Evolutionary conservation across 78 protist genomes (phyloP).

Genomic region (Blattamonas nauphoetae): DNA sequence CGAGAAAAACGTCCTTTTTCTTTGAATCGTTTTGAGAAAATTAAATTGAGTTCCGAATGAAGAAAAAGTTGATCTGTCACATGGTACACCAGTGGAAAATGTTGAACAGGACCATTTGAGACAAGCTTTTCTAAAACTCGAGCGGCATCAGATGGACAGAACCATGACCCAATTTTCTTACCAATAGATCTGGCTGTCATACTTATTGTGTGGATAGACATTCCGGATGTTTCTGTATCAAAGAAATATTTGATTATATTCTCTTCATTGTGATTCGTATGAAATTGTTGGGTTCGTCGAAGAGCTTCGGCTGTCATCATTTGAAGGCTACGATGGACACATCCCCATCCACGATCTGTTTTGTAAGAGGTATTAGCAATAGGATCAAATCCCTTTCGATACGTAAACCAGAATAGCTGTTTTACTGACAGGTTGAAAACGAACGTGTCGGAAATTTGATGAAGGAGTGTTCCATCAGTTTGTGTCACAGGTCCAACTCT

Average conservation of each 20-base stretch:
- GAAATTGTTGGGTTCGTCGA: neutral
- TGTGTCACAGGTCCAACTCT: too few relatives aligned
- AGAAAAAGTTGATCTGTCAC: too few relatives aligned
- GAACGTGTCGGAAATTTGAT: too few relatives aligned
- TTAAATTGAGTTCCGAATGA: too few relatives aligned
- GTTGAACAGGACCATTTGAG: too few relatives aligned
- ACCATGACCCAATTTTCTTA: neutral
- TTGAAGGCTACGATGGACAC: neutral
- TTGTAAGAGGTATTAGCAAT: neutral
- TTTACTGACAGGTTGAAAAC: too few relatives aligned
- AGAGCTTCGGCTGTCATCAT: neutral
- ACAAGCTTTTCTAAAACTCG: neutral
- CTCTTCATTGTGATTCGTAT: neutral
- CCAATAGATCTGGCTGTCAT: neutral
- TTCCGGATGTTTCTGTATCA: neutral
- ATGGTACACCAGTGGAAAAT: too few relatives aligned
- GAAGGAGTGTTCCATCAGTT: too few relatives aligned
- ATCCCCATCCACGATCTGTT: neutral
- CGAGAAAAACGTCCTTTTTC: too few relatives aligned
- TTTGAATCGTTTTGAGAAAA: too few relatives aligned
- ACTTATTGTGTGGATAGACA: neutral
- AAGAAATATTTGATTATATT: neutral
- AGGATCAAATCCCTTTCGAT: neutral
- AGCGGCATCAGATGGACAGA: neutral
- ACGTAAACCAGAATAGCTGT: neutral